A percentile compares a stretch with the other conserved stretches of the same genome.
Conservation (phyloP, 1,284 basidiomycete species). For the Rhodofomes roseus region DNA sequence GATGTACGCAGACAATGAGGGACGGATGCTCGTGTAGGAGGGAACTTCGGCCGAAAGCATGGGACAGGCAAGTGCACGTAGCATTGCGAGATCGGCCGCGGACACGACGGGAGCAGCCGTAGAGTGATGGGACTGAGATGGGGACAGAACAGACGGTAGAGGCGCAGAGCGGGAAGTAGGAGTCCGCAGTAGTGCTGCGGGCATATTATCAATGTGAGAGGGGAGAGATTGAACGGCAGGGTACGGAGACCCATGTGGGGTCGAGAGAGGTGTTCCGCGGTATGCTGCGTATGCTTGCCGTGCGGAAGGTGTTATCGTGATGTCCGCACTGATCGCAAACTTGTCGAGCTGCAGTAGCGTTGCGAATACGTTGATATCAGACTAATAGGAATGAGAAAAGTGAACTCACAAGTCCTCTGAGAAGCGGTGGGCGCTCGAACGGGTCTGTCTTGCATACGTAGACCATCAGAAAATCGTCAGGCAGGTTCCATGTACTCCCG, state of each 20-base stretch:
- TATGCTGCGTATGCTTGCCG: conserved; percentile 25
- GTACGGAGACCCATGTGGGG: conserved; percentile 24
- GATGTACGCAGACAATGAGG: conserved; percentile 56
- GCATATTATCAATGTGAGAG: conserved; percentile 26
- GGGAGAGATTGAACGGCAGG: conserved; percentile 36
- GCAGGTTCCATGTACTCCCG: conserved; percentile 52
- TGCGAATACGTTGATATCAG: conserved; percentile 6
- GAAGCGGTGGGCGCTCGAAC: conserved; percentile 58
- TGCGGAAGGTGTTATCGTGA: conserved; percentile 28
- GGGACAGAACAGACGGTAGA: conserved; percentile 16
- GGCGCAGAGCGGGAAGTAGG: conserved; percentile 18
- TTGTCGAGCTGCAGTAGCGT: conserved; percentile 55
- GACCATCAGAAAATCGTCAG: conserved; percentile 65
- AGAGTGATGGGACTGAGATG: conserved; percentile 7
- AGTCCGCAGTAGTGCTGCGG: conserved; percentile 20
- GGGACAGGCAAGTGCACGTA: conserved; percentile 28
- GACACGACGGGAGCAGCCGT: conserved; percentile 28
- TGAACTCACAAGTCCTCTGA: conserved; percentile 55
- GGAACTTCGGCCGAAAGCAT: conserved; percentile 16
- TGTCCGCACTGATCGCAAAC: conserved; percentile 69
- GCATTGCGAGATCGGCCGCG: conserved; percentile 34
- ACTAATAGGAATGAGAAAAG: neutral
- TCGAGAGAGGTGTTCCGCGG: conserved; percentile 18
- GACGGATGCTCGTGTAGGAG: conserved; percentile 41
- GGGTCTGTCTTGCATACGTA: conserved; percentile 66